Conservation (phyloP, 352 stramenopile genomes). For the Globisporangium solare region DNA sequence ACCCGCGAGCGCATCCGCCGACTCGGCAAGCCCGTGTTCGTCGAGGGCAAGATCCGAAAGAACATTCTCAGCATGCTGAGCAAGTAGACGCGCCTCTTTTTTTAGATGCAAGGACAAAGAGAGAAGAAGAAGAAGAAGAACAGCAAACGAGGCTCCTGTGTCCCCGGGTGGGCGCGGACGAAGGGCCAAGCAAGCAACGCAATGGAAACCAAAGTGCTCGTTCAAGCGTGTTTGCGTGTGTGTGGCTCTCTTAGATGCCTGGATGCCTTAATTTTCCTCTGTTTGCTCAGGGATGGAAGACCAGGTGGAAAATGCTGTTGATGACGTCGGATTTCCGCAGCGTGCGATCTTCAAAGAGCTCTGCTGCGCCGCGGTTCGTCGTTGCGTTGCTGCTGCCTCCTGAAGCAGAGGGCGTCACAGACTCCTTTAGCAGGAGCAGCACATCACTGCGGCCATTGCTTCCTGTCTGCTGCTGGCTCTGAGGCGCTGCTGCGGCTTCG, state of each 20-base stretch:
- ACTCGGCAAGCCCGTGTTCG: conserved; percentile 65
- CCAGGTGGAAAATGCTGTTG: conserved; percentile 8
- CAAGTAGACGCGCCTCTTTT: conserved; percentile 11
- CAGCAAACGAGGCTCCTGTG: no score
- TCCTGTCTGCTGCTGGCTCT: background rate
- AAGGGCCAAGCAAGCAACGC: background rate
- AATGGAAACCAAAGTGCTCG: background rate
- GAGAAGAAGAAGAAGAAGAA: background rate
- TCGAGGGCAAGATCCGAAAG: conserved; percentile 76
- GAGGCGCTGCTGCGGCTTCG: conserved; percentile 2
- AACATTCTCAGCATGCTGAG: conserved; percentile 73
- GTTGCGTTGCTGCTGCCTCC: background rate
- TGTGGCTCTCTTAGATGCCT: no score
- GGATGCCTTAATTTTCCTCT: no score
- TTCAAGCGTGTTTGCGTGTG: no score
- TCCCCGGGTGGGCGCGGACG: no score
- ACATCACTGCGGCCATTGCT: background rate
- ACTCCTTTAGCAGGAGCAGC: conserved; percentile 3
- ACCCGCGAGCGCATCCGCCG: conserved; percentile 72
- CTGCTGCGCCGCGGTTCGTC: background rate
- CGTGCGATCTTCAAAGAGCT: conserved; percentile 5
- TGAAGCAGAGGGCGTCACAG: background rate
- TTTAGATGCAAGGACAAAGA: background rate
- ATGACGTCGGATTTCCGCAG: conserved; percentile 6
- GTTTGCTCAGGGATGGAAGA: conserved; percentile 7